A percentile compares a stretch with the other conserved stretches of the same genome.
phyloP scores from a whole-genome alignment of 805 yeast genomes.

The Candida fluviatilis region DNA sequence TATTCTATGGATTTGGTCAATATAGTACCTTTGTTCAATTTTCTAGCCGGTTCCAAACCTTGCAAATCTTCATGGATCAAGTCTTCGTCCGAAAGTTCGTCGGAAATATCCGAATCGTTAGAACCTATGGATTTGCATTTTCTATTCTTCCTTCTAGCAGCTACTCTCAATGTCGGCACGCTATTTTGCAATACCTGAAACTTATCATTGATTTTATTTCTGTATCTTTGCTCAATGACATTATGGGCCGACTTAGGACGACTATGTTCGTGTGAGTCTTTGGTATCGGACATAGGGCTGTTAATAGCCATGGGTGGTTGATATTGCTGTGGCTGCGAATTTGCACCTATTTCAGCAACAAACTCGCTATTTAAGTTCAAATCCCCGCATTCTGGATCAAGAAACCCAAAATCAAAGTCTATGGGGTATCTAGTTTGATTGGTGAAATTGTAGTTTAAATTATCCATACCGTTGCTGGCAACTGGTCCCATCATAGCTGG shows the following conservation, averaged over 20 bases:
- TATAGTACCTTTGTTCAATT: constrained; percentile 74
- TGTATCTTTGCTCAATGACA: constrained; percentile 39
- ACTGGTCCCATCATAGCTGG: too few relatives aligned
- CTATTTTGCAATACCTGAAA: constrained; percentile 34
- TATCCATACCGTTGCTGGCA: too few relatives aligned
- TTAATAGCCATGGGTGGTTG: neutral
- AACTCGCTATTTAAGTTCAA: constrained; percentile 3
- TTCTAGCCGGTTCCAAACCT: constrained; percentile 71
- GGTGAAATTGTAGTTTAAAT: too few relatives aligned
- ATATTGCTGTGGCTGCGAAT: neutral
- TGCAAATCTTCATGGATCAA: constrained; percentile 45
- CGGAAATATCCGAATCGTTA: constrained; percentile 1
- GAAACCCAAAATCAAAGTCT: constrained; percentile 20
- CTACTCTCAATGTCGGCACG: constrained; percentile 36
- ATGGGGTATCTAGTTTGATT: constrained; percentile 13
- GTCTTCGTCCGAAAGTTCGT: constrained; percentile 3
- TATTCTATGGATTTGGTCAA: constrained; percentile 77
- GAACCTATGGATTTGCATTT: neutral
- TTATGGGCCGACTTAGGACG: constrained; percentile 31
- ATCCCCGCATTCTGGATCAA: neutral
- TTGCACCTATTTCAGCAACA: constrained; percentile 7
- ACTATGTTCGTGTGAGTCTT: neutral
- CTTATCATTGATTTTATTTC: constrained; percentile 40
- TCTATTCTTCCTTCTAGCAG: constrained; percentile 19
- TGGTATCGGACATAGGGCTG: neutral